These are phyloP conservation scores for Saksenaea vasiformis DNA, from an alignment of 371 early-diverging fungal genomes.

Conservation along the genomic window DNA sequence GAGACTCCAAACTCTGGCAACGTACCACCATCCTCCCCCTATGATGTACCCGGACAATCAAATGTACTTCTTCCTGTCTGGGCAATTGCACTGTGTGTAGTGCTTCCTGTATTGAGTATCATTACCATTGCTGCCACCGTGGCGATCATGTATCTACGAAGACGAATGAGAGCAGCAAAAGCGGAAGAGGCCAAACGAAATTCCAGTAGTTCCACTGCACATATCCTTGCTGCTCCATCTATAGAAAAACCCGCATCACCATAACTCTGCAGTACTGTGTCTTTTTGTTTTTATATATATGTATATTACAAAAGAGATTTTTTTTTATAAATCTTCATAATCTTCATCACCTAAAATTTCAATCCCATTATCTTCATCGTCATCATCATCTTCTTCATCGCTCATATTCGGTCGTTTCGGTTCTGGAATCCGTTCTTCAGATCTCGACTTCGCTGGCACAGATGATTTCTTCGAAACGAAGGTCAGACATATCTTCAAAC, in stretches of 20 bases:
- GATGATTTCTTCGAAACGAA: neutral
- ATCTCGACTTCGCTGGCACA: neutral
- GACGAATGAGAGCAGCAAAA: neutral
- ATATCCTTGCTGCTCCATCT: neutral
- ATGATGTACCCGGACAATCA: too few relatives aligned
- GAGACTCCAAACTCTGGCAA: slow-evolving; percentile 2
- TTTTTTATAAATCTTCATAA: slow-evolving; percentile 24
- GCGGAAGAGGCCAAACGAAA: neutral
- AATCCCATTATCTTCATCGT: slow-evolving; percentile 17
- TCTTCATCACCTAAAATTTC: slow-evolving; percentile 48
- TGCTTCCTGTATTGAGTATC: neutral
- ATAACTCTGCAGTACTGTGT: too few relatives aligned
- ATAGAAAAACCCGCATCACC: too few relatives aligned
- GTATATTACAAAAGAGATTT: neutral
- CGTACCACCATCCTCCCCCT: neutral
- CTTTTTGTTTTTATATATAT: neutral
- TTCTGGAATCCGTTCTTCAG: neutral
- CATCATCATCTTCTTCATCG: slow-evolving; percentile 11
- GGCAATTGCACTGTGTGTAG: neutral
- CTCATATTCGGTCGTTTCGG: neutral
- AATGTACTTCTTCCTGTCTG: neutral
- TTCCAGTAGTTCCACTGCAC: neutral
- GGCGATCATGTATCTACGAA: neutral
- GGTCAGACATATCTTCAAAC: neutral
- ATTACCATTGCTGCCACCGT: neutral